phyloP scores from a whole-genome alignment of 257 asterid genomes.

The Paraleonurus japonicus region DNA sequence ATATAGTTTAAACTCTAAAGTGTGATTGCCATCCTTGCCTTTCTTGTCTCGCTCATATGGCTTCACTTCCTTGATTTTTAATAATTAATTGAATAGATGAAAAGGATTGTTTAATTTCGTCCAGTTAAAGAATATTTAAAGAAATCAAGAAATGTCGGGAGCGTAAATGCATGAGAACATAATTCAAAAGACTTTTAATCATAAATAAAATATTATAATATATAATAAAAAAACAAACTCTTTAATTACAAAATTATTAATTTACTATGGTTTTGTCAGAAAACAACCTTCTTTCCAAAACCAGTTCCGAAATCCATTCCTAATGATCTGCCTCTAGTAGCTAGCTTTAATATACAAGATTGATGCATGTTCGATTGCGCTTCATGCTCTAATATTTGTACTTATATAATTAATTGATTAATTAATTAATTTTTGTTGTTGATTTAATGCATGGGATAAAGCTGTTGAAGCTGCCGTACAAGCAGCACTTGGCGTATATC shows the following conservation, averaged over 20 bases:
- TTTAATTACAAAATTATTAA: conserved; percentile 37
- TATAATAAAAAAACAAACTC: conserved; percentile 15
- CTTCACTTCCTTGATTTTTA: background rate
- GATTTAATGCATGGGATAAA: conserved; percentile 48
- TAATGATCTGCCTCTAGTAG: conserved; percentile 20
- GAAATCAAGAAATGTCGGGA: background rate
- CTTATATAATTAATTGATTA: conserved; percentile 11
- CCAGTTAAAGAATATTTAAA: background rate
- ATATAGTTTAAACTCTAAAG: background rate
- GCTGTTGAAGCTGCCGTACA: conserved; percentile 69
- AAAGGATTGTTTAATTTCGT: background rate
- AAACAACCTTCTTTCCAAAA: conserved; percentile 10
- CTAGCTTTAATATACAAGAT: conserved; percentile 27
- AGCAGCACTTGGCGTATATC: conserved; percentile 65
- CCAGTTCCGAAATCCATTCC: conserved; percentile 29
- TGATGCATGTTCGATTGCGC: conserved; percentile 17
- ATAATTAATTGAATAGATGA: background rate
- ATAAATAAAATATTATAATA: background rate
- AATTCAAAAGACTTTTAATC: background rate
- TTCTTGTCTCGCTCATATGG: conserved; percentile 2
- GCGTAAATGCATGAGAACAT: background rate
- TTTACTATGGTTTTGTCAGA: conserved; percentile 31
- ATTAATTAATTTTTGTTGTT: conserved; percentile 18
- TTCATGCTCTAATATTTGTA: background rate
- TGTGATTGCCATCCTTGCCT: conserved; percentile 5